Percentiles rank a stretch among this genome's conserved stretches.
phyloP scores from a whole-genome alignment of 768 basidiomycete genomes.

The Lactarius evosmus region DNA sequence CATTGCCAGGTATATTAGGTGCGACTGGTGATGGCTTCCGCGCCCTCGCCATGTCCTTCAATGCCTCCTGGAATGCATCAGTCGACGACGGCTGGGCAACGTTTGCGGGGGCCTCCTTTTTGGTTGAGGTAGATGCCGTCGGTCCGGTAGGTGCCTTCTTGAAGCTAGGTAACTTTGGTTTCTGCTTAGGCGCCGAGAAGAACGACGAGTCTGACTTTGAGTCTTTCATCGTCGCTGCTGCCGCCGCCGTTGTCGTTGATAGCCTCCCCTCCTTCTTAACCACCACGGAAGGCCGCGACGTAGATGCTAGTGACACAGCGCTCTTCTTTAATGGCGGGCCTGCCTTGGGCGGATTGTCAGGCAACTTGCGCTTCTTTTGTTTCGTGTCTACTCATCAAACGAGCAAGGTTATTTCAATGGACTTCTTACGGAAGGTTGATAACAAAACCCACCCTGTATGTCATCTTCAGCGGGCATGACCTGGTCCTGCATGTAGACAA shows the following conservation, averaged over 20 bases:
- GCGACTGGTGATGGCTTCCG: slow-evolving; percentile 55
- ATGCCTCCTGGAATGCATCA: slow-evolving; percentile 79
- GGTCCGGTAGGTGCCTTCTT: slow-evolving; percentile 59
- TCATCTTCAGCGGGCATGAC: slow-evolving; percentile 36
- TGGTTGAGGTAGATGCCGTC: slow-evolving; percentile 34
- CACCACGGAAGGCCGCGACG: slow-evolving; percentile 38
- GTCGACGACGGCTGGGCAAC: slow-evolving; percentile 72
- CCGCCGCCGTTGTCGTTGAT: slow-evolving; percentile 29
- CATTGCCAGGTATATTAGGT: slow-evolving; percentile 22
- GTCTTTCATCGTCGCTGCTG: slow-evolving; percentile 50
- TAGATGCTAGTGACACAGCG: slow-evolving; percentile 47
- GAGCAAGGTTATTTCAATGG: slow-evolving; percentile 33
- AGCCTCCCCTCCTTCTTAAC: slow-evolving; percentile 58
- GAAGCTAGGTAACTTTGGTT: slow-evolving; percentile 81
- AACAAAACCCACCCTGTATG: slow-evolving; percentile 71
- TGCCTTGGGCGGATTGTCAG: slow-evolving; percentile 45
- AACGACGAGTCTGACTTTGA: slow-evolving; percentile 85
- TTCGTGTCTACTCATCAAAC: slow-evolving; percentile 23
- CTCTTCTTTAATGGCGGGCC: slow-evolving; percentile 64
- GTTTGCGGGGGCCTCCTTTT: slow-evolving; percentile 55
- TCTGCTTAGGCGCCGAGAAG: slow-evolving; percentile 83
- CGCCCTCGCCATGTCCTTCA: slow-evolving; percentile 72
- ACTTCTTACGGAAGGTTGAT: slow-evolving; percentile 18
- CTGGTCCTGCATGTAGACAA: slow-evolving; percentile 46
- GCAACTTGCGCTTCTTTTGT: slow-evolving; percentile 74